Base-by-base conservation (phyloP, 2,329 filamentous ascomycete genomes). In the Colletotrichum sansevieriae region DNA sequence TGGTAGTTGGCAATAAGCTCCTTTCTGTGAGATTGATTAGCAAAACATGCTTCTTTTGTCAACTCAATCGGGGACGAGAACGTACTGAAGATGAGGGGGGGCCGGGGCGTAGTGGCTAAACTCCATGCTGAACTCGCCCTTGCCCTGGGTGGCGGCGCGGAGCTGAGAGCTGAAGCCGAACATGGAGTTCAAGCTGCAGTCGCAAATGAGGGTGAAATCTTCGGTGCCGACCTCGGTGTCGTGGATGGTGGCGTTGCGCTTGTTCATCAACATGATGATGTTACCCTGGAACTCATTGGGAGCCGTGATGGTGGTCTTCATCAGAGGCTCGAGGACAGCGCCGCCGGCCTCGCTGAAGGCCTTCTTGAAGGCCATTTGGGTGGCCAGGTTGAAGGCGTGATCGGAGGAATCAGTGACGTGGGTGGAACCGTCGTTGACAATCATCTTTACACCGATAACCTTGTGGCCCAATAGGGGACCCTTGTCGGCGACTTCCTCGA, bases 101-200 rank as follows among this genome's bases (percentile, higher is more conserved):
- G 96, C 94, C 59, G 94, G 86, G 60, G 92, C 90, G 76, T 99
- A 99, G 83, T 98, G 96, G 80, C 92, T 96, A 77, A 99, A 99
- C 83, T 99, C 96, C 96, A 99, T 98, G 76, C 88, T 92, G 78
- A 98, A 99, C 84, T 99, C 96, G 76, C 96, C 96, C 87, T 99
- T 99, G 71, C 96, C 96, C 83, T 99, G 96, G 2, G 95, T 98
- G 22, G 95, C 93, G 13, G 96, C 96, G 74, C 96, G 89, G 73
- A 99, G 83, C 81, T 97, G 93, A 47, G 91, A 93, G 76, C 91
- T 95, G 83, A 99, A 98, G 71, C 96, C 96, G 79, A 99, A 99
- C 96, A 99, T 99, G 79, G 91, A 90, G 80, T 98, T 97, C 78
- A 99, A 82, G 78, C 91, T 95, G 84, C 94, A 97, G 82, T 98